Conservation (phyloP, 2,329 filamentous ascomycete genomes). For the Aureobasidium sp. region DNA sequence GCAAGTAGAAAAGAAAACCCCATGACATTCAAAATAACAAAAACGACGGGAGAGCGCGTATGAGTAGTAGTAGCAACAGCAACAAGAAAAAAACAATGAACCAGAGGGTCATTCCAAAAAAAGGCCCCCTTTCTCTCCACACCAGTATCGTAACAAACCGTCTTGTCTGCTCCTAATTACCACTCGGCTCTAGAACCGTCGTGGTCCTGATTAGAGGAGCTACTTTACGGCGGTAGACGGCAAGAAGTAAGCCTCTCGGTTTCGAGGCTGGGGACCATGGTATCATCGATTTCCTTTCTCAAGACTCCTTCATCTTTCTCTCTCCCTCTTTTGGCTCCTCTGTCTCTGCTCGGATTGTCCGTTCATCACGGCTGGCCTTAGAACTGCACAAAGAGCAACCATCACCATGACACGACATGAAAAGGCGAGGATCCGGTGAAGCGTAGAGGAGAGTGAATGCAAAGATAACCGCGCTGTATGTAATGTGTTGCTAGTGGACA, state of each 20-base stretch:
- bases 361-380: background rate
- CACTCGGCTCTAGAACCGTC: background rate
- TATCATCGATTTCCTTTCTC: background rate
- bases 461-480: conserved; percentile 14
- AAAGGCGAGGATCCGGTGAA: background rate
- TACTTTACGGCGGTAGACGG: background rate
- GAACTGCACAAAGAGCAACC: conserved; percentile 8
- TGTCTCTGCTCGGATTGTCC: background rate
- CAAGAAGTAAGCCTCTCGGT: background rate
- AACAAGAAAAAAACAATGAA: background rate
- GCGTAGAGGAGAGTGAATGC: conserved; percentile 10
- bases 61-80: conserved; percentile 3
- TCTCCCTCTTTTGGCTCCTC: background rate
- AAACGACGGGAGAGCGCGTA: background rate
- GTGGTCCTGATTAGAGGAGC: background rate
- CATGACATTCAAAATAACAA: background rate
- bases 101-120: background rate
- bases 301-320: conserved; percentile 4
- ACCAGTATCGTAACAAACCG: background rate
- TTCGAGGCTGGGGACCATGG: background rate
- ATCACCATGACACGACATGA: conserved; percentile 10
- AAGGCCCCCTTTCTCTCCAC: background rate
- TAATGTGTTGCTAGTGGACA: conserved; percentile 10
- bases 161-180: background rate
- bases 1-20: background rate